Conservation (phyloP, 2,329 filamentous ascomycete species). For the Colletotrichum brevisporum region DNA sequence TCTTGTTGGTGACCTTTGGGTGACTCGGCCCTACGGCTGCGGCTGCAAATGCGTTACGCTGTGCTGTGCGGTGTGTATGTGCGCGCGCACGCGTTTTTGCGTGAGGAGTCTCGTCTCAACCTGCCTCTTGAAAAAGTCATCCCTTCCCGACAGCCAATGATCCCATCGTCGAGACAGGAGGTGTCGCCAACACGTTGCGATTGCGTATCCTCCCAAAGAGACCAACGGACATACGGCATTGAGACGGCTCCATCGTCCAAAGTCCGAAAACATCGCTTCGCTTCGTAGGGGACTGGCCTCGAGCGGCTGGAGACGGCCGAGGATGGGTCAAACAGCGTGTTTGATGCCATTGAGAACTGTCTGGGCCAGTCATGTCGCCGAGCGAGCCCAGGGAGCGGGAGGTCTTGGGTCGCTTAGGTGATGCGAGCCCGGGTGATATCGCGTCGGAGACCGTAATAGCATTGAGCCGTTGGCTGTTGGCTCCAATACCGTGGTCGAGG, state of each 20-base stretch:
- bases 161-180: conserved; percentile 28
- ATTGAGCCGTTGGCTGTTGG: neutral
- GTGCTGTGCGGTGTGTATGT: neutral
- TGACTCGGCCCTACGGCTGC: neutral
- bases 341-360: conserved; percentile 26
- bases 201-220: conserved; percentile 24
- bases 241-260: conserved; percentile 33
- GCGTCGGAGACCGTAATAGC: conserved; percentile 15
- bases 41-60: no score
- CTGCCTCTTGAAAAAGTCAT: conserved; percentile 14
- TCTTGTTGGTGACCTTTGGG: conserved; percentile 3
- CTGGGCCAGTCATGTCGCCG: conserved; percentile 5
- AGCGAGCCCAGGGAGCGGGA: neutral
- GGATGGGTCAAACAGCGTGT: conserved; percentile 35
- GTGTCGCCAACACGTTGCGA: conserved; percentile 30
- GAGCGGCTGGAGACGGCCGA: conserved; percentile 17
- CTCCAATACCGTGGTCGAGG: conserved; percentile 10
- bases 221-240: conserved; percentile 17
- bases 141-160: conserved; percentile 12
- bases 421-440: conserved; percentile 18
- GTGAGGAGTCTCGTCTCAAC: conserved; percentile 4
- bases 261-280: conserved; percentile 23
- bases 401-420: conserved; percentile 8
- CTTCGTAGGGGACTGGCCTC: conserved; percentile 27
- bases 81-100: no score